Percentiles rank a stretch among this genome's conserved stretches.
These are phyloP conservation scores for Glarea lozoyensis DNA, from an alignment of 495 filamentous ascomycete species.

Conservation along the genomic window DNA sequence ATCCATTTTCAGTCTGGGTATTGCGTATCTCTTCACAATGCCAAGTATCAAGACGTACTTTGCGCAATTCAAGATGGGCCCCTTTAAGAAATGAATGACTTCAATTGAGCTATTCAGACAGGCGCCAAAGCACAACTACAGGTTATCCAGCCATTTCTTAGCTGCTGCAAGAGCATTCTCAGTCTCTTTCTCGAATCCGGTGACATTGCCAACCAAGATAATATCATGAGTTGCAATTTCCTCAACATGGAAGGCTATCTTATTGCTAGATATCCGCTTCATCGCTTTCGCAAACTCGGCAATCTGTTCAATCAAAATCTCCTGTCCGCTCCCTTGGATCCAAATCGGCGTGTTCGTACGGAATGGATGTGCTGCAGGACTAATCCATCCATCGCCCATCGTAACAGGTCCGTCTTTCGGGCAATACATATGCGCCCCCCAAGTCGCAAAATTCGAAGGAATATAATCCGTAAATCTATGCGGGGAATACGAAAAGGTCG, in stretches of 20 bases:
- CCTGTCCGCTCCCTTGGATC: slow-evolving; percentile 10
- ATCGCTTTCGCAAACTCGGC: slow-evolving; percentile 8
- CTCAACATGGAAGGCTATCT: slow-evolving; percentile 13
- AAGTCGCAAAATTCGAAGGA: slow-evolving; percentile 12
- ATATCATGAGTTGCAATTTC: slow-evolving; percentile 20
- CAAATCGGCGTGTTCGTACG: slow-evolving; percentile 12
- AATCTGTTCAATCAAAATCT: slow-evolving; percentile 18
- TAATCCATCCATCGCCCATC: slow-evolving; percentile 12
- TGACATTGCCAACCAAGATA: slow-evolving; percentile 17
- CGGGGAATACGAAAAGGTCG: slow-evolving; percentile 6
- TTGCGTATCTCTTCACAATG: not conserved
- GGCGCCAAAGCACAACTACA: too few species aligned
- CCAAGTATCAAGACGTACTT: too few species aligned
- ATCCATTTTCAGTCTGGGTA: not conserved
- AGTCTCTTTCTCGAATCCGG: slow-evolving; percentile 19
- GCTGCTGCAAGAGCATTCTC: slow-evolving; percentile 10
- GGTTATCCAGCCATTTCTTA: not conserved
- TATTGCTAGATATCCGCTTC: slow-evolving; percentile 12
- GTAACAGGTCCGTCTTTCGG: slow-evolving; percentile 5
- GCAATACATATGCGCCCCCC: slow-evolving; percentile 14
- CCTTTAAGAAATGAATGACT: too few species aligned
- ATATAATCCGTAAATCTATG: slow-evolving; percentile 22
- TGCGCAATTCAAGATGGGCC: too few species aligned
- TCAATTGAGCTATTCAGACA: too few species aligned
- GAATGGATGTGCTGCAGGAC: slow-evolving; percentile 17